These are phyloP conservation scores for Ceratocystis colombiana DNA, from an alignment of 2,329 filamentous ascomycete genomes.

Conservation along the genomic window DNA sequence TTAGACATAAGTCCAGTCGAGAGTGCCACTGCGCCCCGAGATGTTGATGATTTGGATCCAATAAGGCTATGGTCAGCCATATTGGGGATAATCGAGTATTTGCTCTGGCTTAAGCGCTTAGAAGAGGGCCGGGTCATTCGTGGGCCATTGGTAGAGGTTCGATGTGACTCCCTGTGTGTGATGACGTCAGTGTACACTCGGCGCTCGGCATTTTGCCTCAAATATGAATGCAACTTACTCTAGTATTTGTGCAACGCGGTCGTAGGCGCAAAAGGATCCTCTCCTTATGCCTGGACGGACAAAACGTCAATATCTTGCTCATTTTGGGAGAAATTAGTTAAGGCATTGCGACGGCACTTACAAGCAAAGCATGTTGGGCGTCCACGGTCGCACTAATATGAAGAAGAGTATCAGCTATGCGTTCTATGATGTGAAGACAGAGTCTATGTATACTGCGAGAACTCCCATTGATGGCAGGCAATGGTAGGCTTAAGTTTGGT, in stretches of 20 bases:
- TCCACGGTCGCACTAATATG: conserved; percentile 59
- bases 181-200: neutral
- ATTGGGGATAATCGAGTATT: conserved; percentile 41
- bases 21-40: conserved; percentile 44
- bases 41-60: conserved; percentile 31
- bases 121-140: conserved; percentile 50
- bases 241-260: conserved; percentile 63
- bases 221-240: conserved; percentile 45
- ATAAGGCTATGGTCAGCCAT: conserved; percentile 46
- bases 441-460: neutral
- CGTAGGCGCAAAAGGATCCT: conserved; percentile 66
- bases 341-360: conserved; percentile 33
- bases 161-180: conserved; percentile 22
- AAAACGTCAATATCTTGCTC: neutral
- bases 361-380: conserved; percentile 59
- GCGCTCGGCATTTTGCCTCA: neutral
- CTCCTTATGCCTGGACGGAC: conserved; percentile 56
- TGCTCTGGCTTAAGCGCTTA: conserved; percentile 39
- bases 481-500: neutral
- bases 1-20: conserved; percentile 58
- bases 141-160: conserved; percentile 41
- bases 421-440: neutral
- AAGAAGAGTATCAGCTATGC: conserved; percentile 2
- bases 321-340: neutral
- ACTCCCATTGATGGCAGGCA: neutral